Base-by-base conservation (phyloP, 257 asterid species). In the Haberlea rhodopensis region DNA sequence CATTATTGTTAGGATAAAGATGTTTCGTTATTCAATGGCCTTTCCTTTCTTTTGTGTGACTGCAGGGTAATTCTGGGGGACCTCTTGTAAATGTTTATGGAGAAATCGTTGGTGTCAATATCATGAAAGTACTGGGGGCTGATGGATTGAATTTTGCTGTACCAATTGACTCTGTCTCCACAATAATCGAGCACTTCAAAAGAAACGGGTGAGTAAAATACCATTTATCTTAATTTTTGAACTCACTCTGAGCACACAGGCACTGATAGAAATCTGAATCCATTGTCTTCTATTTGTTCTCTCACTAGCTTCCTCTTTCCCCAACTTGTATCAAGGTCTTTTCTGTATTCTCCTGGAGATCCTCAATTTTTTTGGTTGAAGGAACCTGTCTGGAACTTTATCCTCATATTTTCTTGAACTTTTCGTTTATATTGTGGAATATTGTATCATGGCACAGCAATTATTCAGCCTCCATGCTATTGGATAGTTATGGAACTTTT, bases 11-110 rank as follows among this genome's bases (percentile, higher is more conserved):
- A 25, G 18, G 75, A 59, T 54, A 53, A 49, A 37, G 48, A 56
- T 64, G 66, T 29, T 23, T 63, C 62, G 60, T 45, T 27, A 59
- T 59, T 67, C 45, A 23, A 45, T 16, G 46, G 40, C 20, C 67
- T 26, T 34, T 34, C 20, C 27, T 76, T 57, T n/a, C 40, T 25
- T 46, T 57, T 63, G 20, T 53, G n/a, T 56, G 29, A 27, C 34
- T 81, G 75, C 62, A 91, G 98, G 98, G 96, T 61, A 91, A 91
- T 81, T 88, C 96, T 28, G 95, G 96, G 15, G 98, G 96, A 65
- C 98, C 98, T 63, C 92, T 91, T 63, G 84, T 88, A 67, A 86
- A 88, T 75, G 69, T 81, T 66, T 91, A 91, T 67, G 98, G 98
- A 59, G 96, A 91, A 83, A 84, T 91, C 53, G 29, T 91, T 18